A percentile compares a stretch with the other conserved stretches of the same genome.
Evolutionary conservation across 352 stramenopile species (phyloP).

Genomic region (Phytophthora europaea): DNA sequence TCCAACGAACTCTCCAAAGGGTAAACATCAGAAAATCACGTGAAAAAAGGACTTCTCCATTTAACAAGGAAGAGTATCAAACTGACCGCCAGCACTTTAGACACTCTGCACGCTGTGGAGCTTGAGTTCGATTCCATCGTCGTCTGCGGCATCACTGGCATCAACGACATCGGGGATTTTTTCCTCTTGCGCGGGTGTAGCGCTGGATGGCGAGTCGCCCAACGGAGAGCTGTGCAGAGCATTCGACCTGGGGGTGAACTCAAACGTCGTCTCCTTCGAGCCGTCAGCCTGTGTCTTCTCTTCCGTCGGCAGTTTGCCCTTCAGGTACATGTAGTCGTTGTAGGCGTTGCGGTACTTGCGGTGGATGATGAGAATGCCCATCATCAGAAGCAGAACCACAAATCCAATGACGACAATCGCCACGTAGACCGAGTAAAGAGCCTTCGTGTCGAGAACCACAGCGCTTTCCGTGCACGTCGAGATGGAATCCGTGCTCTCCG

Average conservation of each 20-base stretch:
- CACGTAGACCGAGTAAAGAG: constrained; percentile 80
- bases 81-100: constrained; percentile 18
- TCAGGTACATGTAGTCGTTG: constrained; percentile 88
- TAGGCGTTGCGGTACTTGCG: constrained; percentile 84
- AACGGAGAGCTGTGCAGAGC: constrained; percentile 58
- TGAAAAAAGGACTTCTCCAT: constrained; percentile 11
- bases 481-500: constrained; percentile 53
- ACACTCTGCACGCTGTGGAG: constrained; percentile 49
- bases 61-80: constrained; percentile 2
- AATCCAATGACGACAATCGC: constrained; percentile 69
- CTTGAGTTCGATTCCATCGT: constrained; percentile 47
- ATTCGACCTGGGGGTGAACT: constrained; percentile 74
- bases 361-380: constrained; percentile 71
- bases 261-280: constrained; percentile 79
- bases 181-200: constrained; percentile 24
- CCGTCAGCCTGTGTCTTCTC: constrained; percentile 64
- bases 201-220: constrained; percentile 29
- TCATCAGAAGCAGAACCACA: constrained; percentile 77
- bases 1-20: neutral
- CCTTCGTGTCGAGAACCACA: constrained; percentile 76
- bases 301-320: constrained; percentile 76
- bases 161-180: constrained; percentile 38
- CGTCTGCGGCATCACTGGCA: constrained; percentile 33
- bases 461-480: constrained; percentile 71
- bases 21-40: neutral